Evolutionary conservation across 2,329 filamentous ascomycete species (phyloP).

Genomic region (Cucurbitaria berberidis): DNA sequence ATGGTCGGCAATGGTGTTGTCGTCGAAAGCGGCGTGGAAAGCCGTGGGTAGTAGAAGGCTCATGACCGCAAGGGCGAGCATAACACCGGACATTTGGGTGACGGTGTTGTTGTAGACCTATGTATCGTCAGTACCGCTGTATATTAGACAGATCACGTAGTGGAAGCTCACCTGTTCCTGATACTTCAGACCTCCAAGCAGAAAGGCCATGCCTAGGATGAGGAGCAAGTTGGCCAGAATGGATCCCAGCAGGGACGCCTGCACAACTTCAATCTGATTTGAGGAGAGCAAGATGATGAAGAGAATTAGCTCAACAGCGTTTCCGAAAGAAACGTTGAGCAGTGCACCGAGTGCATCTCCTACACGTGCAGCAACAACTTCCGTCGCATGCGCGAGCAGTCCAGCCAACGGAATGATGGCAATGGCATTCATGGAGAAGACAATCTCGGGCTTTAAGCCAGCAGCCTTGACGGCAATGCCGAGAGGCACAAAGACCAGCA

Average conservation of each 20-base stretch:
- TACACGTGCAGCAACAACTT: constrained; percentile 55
- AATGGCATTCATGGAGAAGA: constrained; percentile 60
- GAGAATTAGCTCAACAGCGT: constrained; percentile 60
- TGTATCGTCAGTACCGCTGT: constrained; percentile 14
- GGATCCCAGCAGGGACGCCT: constrained; percentile 86
- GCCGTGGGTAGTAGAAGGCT: constrained; percentile 89
- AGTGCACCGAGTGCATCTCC: constrained; percentile 58
- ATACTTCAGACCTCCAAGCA: constrained; percentile 83
- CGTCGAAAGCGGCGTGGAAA: constrained; percentile 85
- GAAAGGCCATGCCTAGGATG: constrained; percentile 90
- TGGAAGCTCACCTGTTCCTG: constrained; percentile 71
- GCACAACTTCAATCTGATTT: constrained; percentile 87
- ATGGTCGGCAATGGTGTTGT: constrained; percentile 66
- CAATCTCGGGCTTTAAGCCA: constrained; percentile 49
- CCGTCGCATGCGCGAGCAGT: constrained; percentile 57
- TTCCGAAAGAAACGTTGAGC: constrained; percentile 60
- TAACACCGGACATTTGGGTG: constrained; percentile 93
- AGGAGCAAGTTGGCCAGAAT: constrained; percentile 88
- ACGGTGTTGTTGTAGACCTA: constrained; percentile 93
- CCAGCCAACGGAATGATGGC: constrained; percentile 60
- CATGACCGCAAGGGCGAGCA: constrained; percentile 88
- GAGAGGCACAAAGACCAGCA: constrained; percentile 78
- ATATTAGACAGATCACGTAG: constrained; percentile 17
- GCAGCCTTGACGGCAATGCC: constrained; percentile 69
- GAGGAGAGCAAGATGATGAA: constrained; percentile 55